A percentile compares a stretch with the other conserved stretches of the same genome.
phyloP scores from a whole-genome alignment of 768 basidiomycete genomes.

The Rhizopogon vulgaris region DNA sequence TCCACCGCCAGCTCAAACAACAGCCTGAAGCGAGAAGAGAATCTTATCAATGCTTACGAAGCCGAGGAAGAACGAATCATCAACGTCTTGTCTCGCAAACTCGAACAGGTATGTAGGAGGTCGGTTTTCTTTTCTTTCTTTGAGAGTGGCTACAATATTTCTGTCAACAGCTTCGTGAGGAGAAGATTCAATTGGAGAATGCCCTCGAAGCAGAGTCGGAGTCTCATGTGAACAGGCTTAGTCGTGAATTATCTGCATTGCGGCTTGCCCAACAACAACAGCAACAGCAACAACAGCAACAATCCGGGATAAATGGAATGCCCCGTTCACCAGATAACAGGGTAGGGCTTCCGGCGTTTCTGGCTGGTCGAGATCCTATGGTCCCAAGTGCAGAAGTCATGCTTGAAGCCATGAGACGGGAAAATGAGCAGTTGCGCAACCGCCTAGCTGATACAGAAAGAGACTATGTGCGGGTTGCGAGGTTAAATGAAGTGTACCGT shows the following conservation, averaged over 20 bases:
- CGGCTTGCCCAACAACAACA: slow-evolving; percentile 54
- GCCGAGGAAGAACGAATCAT: slow-evolving; percentile 89
- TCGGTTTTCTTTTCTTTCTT: not conserved
- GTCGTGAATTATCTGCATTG: slow-evolving; percentile 62
- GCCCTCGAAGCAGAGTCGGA: slow-evolving; percentile 82
- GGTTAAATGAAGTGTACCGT: slow-evolving; percentile 78
- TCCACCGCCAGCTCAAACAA: slow-evolving; percentile 49
- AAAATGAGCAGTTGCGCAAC: slow-evolving; percentile 70
- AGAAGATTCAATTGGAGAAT: slow-evolving; percentile 82
- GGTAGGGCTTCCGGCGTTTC: slow-evolving; percentile 1
- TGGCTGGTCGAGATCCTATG: slow-evolving; percentile 23
- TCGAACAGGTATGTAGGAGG: slow-evolving; percentile 57
- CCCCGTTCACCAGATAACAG: slow-evolving; percentile 24
- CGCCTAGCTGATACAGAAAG: slow-evolving; percentile 69
- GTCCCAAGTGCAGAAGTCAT: slow-evolving; percentile 47
- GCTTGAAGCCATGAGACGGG: slow-evolving; percentile 69
- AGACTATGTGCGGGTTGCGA: slow-evolving; percentile 66
- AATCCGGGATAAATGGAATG: slow-evolving; percentile 9
- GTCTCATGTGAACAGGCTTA: slow-evolving; percentile 72
- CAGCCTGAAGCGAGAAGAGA: slow-evolving; percentile 51
- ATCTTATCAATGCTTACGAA: slow-evolving; percentile 82
- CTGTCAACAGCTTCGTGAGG: slow-evolving; percentile 61
- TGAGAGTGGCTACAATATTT: not conserved
- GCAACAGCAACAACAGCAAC: slow-evolving; percentile 24
- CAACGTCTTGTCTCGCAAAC: slow-evolving; percentile 74